Conservation (phyloP, 441 rosid species). For the Euphorbia corollata region DNA sequence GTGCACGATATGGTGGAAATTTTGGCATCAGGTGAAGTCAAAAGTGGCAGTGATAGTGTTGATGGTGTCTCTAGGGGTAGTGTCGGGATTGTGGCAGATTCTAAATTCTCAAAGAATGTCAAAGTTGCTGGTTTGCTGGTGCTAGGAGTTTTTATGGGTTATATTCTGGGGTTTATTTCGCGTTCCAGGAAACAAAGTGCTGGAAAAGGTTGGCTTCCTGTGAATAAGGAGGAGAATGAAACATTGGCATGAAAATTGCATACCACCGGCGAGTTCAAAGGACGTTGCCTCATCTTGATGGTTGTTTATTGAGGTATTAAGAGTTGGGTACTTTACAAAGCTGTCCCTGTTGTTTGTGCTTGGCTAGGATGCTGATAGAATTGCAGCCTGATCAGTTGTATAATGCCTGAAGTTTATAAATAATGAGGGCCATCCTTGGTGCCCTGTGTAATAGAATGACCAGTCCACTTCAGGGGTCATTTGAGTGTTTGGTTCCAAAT, state of each 20-base stretch:
- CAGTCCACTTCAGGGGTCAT: neutral
- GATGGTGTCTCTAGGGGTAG: conserved; percentile 16
- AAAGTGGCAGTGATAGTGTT: conserved; percentile 32
- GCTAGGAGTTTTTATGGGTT: conserved; percentile 59
- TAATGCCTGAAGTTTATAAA: conserved; percentile 15
- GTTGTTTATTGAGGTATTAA: conserved; percentile 3
- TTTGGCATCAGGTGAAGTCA: conserved; percentile 57
- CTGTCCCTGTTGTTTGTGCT: conserved; percentile 1
- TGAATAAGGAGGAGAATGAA: too few relatives aligned
- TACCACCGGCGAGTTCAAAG: neutral
- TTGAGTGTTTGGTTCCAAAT: neutral
- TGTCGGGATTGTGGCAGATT: conserved; percentile 19
- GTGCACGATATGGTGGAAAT: conserved; percentile 81
- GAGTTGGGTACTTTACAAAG: neutral
- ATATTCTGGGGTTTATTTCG: conserved; percentile 51
- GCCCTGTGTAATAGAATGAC: neutral
- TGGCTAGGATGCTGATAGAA: conserved; percentile 6
- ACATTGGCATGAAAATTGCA: too few relatives aligned
- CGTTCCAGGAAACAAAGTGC: conserved; percentile 38
- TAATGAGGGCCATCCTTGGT: neutral
- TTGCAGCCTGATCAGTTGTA: neutral
- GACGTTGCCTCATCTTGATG: neutral
- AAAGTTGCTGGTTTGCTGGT: conserved; percentile 59
- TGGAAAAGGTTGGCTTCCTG: too few relatives aligned
- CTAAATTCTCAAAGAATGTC: conserved; percentile 38